phyloP scores from a whole-genome alignment of 305 asterid species.

The Lippia alba region DNA sequence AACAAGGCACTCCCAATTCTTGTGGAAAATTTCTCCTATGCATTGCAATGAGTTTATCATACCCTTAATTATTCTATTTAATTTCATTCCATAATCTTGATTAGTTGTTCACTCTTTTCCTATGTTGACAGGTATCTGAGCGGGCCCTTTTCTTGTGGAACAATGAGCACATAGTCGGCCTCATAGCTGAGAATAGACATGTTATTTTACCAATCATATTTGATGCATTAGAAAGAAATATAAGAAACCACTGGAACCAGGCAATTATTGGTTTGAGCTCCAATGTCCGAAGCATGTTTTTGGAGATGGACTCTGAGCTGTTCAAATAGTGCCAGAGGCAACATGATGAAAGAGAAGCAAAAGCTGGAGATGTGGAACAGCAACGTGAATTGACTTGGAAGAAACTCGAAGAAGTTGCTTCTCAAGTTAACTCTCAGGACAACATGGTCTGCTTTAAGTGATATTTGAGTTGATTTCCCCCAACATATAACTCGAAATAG shows the following conservation, averaged over 20 bases:
- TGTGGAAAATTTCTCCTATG: neutral
- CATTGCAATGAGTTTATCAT: too few species aligned
- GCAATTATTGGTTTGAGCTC: conserved; percentile 82
- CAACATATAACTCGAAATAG: neutral
- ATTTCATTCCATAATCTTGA: too few species aligned
- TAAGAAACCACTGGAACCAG: conserved; percentile 86
- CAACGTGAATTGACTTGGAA: conserved; percentile 69
- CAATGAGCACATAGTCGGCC: conserved; percentile 85
- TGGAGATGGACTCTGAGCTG: conserved; percentile 81
- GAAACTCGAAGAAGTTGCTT: conserved; percentile 79
- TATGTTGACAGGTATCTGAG: conserved; percentile 78
- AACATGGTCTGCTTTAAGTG: conserved; percentile 36
- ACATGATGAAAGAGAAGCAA: conserved; percentile 65
- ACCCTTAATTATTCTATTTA: too few species aligned
- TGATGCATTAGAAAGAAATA: conserved; percentile 77
- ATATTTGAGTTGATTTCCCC: conserved; percentile 19
- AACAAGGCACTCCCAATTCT: neutral
- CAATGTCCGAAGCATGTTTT: conserved; percentile 81
- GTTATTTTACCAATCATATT: conserved; percentile 80
- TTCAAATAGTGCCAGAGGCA: conserved; percentile 77
- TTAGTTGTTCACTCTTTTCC: conserved; percentile 11
- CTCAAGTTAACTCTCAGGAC: conserved; percentile 37
- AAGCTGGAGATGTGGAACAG: conserved; percentile 57
- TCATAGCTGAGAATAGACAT: conserved; percentile 79
- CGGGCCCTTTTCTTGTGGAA: conserved; percentile 97